Percentiles rank a stretch among this genome's conserved stretches.
phyloP scores from a whole-genome alignment of 306 rosid species.

The Vachellia collinsii region DNA sequence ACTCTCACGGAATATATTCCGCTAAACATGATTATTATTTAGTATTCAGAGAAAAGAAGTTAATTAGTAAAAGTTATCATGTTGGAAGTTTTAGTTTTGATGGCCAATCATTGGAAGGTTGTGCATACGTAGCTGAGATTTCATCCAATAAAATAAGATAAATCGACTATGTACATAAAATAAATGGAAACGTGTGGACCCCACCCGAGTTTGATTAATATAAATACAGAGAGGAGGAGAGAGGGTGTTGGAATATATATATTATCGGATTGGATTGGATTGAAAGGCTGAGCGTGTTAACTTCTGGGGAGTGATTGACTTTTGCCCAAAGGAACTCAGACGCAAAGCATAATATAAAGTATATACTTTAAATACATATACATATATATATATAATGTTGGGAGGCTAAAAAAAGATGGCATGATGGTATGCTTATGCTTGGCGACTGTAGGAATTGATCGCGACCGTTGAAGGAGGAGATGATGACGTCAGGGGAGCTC shows the following conservation, averaged over 20 bases:
- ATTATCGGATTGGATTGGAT: slow-evolving; percentile 34
- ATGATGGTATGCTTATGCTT: slow-evolving; percentile 15
- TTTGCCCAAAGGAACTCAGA: slow-evolving; percentile 36
- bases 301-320: slow-evolving; percentile 44
- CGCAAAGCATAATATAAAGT: neutral
- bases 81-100: neutral
- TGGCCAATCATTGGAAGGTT: neutral
- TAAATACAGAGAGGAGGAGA: neutral
- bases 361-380: neutral
- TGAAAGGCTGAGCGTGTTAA: slow-evolving; percentile 25
- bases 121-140: neutral
- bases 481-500: slow-evolving; percentile 14
- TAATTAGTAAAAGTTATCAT: neutral
- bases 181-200: slow-evolving; percentile 38
- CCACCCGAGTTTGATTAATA: neutral
- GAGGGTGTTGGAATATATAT: neutral
- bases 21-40: slow-evolving; percentile 17
- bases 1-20: slow-evolving; percentile 44
- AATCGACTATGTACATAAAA: neutral
- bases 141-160: neutral
- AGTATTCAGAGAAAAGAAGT: neutral
- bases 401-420: neutral
- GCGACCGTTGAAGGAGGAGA: neutral
- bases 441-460: neutral
- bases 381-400: neutral